Percentiles rank a stretch among this genome's conserved stretches.
Evolutionary conservation across 495 filamentous ascomycete species (phyloP).

Genomic region (Venustampulla echinocandica): DNA sequence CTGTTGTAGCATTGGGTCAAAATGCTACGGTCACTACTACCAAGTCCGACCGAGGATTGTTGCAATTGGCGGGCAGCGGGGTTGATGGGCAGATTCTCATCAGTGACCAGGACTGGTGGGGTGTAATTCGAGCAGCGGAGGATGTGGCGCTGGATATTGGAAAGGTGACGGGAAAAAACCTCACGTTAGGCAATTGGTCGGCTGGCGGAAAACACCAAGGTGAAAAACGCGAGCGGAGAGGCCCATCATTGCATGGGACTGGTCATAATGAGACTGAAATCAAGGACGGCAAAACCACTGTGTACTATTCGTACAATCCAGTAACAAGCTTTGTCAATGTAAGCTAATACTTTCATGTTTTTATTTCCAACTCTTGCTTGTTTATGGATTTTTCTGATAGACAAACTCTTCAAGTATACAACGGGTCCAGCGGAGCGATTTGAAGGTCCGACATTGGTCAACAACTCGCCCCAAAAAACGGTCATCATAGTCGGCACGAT

Average conservation of each 20-base stretch:
- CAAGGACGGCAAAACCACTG: constrained; percentile 19
- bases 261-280: too few relatives aligned
- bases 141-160: constrained; percentile 66
- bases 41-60: constrained; percentile 23
- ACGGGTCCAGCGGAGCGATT: constrained; percentile 35
- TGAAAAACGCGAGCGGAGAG: too few relatives aligned
- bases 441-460: constrained; percentile 32
- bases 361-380: background rate
- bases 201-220: too few relatives aligned
- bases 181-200: constrained; percentile 43
- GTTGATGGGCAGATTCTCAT: constrained; percentile 41
- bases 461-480: constrained; percentile 35
- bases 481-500: constrained; percentile 67
- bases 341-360: constrained; percentile 13
- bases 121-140: constrained; percentile 56
- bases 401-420: constrained; percentile 27
- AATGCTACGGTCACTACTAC: constrained; percentile 46
- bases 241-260: too few relatives aligned
- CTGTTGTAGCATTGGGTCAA: constrained; percentile 41
- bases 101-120: constrained; percentile 51
- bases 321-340: constrained; percentile 40
- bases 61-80: constrained; percentile 38
- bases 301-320: constrained; percentile 35
- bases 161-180: constrained; percentile 53
- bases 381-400: background rate